These are phyloP conservation scores for Daldinia sp. DNA, from an alignment of 2,329 filamentous ascomycete species.

Conservation along the genomic window DNA sequence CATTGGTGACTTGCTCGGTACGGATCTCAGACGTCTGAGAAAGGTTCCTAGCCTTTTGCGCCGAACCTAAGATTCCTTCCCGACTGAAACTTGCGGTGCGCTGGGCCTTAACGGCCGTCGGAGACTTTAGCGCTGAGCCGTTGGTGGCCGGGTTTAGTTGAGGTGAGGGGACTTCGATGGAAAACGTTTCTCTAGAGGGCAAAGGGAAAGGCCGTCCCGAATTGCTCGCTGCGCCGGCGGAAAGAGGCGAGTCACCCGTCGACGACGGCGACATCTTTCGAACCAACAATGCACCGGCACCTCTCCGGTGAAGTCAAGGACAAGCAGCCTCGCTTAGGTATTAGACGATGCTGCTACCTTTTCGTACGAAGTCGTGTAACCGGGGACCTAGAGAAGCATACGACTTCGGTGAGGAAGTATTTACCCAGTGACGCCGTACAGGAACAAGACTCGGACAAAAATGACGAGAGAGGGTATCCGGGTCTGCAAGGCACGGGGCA, in stretches of 20 bases:
- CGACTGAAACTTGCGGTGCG: slow-evolving; percentile 61
- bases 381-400: slow-evolving; percentile 37
- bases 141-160: slow-evolving; percentile 53
- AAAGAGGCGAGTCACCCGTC: slow-evolving; percentile 61
- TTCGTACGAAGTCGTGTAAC: slow-evolving; percentile 39
- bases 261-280: slow-evolving; percentile 61
- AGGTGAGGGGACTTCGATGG: slow-evolving; percentile 58
- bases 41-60: slow-evolving; percentile 62
- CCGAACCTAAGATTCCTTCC: slow-evolving; percentile 62
- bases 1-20: slow-evolving; percentile 53
- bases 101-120: slow-evolving; percentile 57
- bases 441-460: slow-evolving; percentile 31
- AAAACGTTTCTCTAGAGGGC: slow-evolving; percentile 57
- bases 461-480: slow-evolving; percentile 40
- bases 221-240: slow-evolving; percentile 50
- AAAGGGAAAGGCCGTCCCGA: slow-evolving; percentile 55
- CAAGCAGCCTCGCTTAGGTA: slow-evolving; percentile 32
- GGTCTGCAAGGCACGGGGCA: slow-evolving; percentile 44
- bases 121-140: slow-evolving; percentile 60
- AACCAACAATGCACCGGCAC: slow-evolving; percentile 25
- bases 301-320: slow-evolving; percentile 20
- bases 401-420: slow-evolving; percentile 39
- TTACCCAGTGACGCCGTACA: slow-evolving; percentile 39
- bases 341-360: slow-evolving; percentile 29
- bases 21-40: slow-evolving; percentile 63